Evolutionary conservation across 1,284 basidiomycete genomes (phyloP), one percentile per base, ranked within the genome.

Genomic region (Lentinula novae-zelandiae): DNA sequence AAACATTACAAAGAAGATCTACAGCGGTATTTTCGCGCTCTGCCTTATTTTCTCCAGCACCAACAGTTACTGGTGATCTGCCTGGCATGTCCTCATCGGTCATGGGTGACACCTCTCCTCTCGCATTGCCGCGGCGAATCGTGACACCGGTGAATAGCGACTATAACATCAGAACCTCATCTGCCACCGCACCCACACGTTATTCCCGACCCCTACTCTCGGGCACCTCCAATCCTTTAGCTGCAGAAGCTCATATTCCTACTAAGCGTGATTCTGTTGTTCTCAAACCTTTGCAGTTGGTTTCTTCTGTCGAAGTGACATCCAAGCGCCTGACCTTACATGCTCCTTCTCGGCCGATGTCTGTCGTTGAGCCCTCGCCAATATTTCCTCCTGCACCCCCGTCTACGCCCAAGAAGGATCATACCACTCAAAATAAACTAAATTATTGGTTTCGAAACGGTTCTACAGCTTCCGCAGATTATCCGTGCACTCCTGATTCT

Each of bases 401-500:
- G 6, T 34, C 57, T 20, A 42, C 57, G 27, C 57, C 57, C 12
- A 51, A 44, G 39, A 51, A 52, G 20, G n/a, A 42, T 10, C 27
- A 44, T 7, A 3, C 42, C 1, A 10, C n/a, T 31, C 13, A 5
- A 33, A 6, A 44, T 6, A 42, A 44, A 48, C 9, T 15, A 7
- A 36, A 10, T 1, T 20, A 56, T 44, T 36, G 27, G 22, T 56
- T 56, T 56, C 54, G 40, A 17, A 13, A 33, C 33, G n/a, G 22
- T 56, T 46, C 31, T 46, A 5, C 27, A 36, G 8, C 40, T 56
- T 50, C 60, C 13, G 15, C 22, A 17, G 27, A 57, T 31, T n/a
- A 49, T 57, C 54, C 60, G 22, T 49, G 36, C 44, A 52, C 60
- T 61, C 60, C 60, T 52, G 38, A 57, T 57, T 61, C 60, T 60